Conservation (phyloP, 148 eudicot genomes). For the Rhododendron simsii region DNA sequence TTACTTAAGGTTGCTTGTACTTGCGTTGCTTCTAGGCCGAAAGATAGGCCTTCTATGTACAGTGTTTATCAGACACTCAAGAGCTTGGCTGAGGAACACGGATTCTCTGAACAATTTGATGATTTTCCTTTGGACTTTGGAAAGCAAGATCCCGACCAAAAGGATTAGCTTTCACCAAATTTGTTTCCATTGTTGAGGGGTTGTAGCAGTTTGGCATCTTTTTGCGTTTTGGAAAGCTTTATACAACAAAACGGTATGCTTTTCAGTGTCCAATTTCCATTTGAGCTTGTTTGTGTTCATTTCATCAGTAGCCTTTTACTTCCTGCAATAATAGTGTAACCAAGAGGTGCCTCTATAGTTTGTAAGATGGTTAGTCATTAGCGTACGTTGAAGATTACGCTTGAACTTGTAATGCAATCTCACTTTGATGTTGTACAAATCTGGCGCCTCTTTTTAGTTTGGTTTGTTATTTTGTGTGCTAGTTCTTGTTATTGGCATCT, state of each 20-base stretch:
- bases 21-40: conserved; percentile 64
- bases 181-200: neutral
- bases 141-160: conserved; percentile 32
- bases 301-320: neutral
- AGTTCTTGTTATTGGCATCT: neutral
- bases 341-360: neutral
- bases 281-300: neutral
- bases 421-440: neutral
- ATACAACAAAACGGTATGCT: neutral
- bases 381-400: neutral
- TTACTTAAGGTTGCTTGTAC: conserved; percentile 58
- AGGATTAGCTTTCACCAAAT: neutral
- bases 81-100: conserved; percentile 48
- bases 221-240: neutral
- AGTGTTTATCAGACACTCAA: conserved; percentile 48
- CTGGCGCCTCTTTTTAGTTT: neutral
- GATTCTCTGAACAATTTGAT: conserved; percentile 45
- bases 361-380: neutral
- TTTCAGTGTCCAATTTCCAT: neutral
- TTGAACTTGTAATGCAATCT: neutral
- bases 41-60: conserved; percentile 66
- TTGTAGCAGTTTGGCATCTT: neutral
- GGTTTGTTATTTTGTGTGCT: neutral
- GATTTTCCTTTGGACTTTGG: conserved; percentile 62
- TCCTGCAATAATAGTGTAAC: neutral